Evolutionary conservation across 805 yeast genomes (phyloP).

Genomic region (Pichia ethanolica): DNA sequence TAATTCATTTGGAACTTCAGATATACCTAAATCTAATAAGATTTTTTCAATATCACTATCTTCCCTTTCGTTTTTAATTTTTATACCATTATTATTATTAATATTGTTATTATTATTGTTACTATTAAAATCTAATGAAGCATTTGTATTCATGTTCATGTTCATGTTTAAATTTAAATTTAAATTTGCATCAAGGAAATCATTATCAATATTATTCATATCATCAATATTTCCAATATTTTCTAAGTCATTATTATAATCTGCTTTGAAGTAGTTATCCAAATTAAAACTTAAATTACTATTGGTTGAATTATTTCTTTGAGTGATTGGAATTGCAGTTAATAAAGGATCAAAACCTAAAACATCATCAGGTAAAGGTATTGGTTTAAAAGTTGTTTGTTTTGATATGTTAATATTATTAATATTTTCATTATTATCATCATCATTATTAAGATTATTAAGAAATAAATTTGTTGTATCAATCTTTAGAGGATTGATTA

Average conservation of each 20-base stretch:
- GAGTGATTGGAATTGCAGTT: too few relatives aligned
- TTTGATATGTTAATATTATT: conserved; percentile 16
- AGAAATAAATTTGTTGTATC: conserved; percentile 21
- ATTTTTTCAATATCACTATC: conserved; percentile 25
- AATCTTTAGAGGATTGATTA: conserved; percentile 10
- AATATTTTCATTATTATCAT: conserved; percentile 12
- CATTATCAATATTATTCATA: neutral
- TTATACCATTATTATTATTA: neutral
- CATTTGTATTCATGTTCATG: too few relatives aligned
- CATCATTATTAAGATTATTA: conserved; percentile 24
- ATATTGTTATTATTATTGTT: neutral
- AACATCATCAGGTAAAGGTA: conserved; percentile 48
- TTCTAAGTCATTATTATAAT: neutral
- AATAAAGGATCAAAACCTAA: conserved; percentile 30
- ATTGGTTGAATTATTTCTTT: neutral
- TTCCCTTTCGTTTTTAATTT: neutral
- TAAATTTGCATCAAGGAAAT: conserved; percentile 2
- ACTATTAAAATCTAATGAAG: neutral
- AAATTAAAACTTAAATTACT: conserved; percentile 1
- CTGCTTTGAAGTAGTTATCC: conserved; percentile 1
- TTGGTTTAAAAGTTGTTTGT: conserved; percentile 23
- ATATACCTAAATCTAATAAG: conserved; percentile 25
- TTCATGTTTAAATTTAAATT: neutral
- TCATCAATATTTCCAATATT: too few relatives aligned
- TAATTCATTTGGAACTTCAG: conserved; percentile 24